Percentiles rank a stretch among this genome's conserved stretches.
These are phyloP conservation scores for Paraphoma sp. DNA, from an alignment of 2,329 filamentous ascomycete species.

Conservation along the genomic window DNA sequence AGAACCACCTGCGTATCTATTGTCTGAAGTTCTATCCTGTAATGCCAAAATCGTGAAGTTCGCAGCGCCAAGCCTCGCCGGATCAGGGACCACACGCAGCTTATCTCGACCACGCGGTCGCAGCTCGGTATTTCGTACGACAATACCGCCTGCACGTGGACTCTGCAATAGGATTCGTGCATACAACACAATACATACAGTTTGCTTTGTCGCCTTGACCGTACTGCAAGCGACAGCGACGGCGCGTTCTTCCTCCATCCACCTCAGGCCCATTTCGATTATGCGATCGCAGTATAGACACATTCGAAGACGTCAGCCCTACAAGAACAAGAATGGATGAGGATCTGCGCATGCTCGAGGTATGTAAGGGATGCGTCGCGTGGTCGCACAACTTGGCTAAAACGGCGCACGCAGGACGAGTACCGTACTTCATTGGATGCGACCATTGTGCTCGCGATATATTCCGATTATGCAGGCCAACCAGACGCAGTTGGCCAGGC, in stretches of 20 bases:
- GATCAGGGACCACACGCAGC: conserved; percentile 1
- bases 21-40: not conserved
- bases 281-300: conserved; percentile 30
- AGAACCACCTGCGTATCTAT: not conserved
- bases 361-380: conserved; percentile 14
- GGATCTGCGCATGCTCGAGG: conserved; percentile 41
- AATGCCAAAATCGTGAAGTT: not conserved
- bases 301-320: conserved; percentile 29
- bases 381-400: conserved; percentile 19
- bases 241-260: not conserved
- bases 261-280: conserved; percentile 19
- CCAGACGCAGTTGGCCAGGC: conserved; percentile 60
- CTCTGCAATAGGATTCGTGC: conserved; percentile 1
- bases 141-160: conserved; percentile 6
- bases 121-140: conserved; percentile 1
- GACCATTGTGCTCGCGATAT: conserved; percentile 76
- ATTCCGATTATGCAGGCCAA: conserved; percentile 73
- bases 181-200: not conserved
- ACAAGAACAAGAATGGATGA: conserved; percentile 45
- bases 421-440: conserved; percentile 80
- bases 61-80: conserved; percentile 18
- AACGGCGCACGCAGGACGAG: conserved; percentile 60
- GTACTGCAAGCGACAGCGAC: not conserved
- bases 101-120: conserved; percentile 9
- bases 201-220: not conserved